phyloP scores from a whole-genome alignment of 371 early-diverging fungal genomes.

The Mucor irregularis region DNA sequence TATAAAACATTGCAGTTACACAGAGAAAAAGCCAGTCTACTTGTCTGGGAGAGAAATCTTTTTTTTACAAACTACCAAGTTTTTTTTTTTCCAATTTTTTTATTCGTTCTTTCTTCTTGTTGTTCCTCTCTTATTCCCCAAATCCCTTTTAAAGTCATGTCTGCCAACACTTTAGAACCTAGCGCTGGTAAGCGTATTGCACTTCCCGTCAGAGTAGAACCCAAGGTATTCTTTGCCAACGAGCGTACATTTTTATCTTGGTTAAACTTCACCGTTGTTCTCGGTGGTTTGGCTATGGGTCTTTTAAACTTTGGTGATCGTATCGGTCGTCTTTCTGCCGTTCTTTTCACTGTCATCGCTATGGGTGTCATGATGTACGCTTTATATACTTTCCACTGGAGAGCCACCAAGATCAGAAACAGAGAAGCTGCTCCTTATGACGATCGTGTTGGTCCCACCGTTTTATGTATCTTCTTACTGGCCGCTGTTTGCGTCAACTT shows the following conservation, averaged over 20 bases:
- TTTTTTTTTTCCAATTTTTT: neutral
- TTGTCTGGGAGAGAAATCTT: too few species aligned
- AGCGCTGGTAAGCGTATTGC: conserved; percentile 55
- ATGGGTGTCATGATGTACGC: conserved; percentile 79
- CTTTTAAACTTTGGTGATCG: conserved; percentile 70
- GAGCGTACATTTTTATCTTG: conserved; percentile 90
- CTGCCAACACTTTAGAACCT: conserved; percentile 16
- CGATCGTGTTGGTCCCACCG: conserved; percentile 68
- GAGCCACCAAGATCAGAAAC: conserved; percentile 66
- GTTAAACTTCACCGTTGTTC: conserved; percentile 61
- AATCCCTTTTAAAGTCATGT: conserved; percentile 2
- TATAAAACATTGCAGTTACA: neutral
- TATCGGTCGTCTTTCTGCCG: conserved; percentile 57
- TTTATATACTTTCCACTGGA: conserved; percentile 83
- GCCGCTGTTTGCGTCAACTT: conserved; percentile 80
- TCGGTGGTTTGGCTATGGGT: conserved; percentile 67
- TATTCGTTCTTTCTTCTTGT: neutral
- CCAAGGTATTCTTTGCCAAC: conserved; percentile 96
- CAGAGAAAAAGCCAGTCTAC: neutral
- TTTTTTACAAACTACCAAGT: neutral
- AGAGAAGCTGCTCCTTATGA: conserved; percentile 61
- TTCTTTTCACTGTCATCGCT: conserved; percentile 66
- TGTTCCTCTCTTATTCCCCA: neutral
- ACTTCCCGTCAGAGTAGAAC: conserved; percentile 83
- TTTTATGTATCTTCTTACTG: conserved; percentile 76